phyloP scores from a whole-genome alignment of 2,329 filamentous ascomycete genomes.

The Fusarium miscanthi region DNA sequence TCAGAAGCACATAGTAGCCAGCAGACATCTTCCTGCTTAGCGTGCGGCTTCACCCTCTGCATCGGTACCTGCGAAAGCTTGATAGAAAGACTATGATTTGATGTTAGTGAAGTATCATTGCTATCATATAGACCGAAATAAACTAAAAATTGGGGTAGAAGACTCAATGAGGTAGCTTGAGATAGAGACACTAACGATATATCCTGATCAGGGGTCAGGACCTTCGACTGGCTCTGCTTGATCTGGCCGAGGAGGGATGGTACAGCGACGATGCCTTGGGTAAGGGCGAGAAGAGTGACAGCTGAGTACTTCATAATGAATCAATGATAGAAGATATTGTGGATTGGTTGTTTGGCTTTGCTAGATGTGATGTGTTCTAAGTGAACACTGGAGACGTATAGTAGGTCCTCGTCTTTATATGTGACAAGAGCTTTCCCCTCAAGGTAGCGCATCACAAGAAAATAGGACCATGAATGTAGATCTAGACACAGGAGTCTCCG shows the following conservation, averaged over 20 bases:
- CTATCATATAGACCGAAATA: accelerated
- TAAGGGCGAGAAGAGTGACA: neutral
- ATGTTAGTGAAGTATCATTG: neutral
- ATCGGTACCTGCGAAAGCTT: neutral
- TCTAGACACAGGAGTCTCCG: no score
- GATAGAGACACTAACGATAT: constrained; percentile 7
- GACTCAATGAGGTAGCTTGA: neutral
- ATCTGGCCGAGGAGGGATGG: neutral
- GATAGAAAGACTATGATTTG: neutral
- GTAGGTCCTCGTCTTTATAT: neutral
- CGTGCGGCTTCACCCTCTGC: accelerated
- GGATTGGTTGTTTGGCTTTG: accelerated
- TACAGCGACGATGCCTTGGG: neutral
- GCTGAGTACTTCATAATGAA: constrained; percentile 6
- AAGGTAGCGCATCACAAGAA: no score
- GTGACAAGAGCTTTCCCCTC: no score
- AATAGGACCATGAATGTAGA: no score
- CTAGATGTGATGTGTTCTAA: accelerated
- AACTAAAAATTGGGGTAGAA: neutral
- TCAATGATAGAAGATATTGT: accelerated
- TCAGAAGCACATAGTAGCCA: neutral
- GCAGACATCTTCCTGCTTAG: neutral
- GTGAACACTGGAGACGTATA: accelerated
- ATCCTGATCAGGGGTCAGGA: neutral
- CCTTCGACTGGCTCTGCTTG: neutral